Conservation (phyloP, 768 basidiomycete species). For the Mycena alexandri region DNA sequence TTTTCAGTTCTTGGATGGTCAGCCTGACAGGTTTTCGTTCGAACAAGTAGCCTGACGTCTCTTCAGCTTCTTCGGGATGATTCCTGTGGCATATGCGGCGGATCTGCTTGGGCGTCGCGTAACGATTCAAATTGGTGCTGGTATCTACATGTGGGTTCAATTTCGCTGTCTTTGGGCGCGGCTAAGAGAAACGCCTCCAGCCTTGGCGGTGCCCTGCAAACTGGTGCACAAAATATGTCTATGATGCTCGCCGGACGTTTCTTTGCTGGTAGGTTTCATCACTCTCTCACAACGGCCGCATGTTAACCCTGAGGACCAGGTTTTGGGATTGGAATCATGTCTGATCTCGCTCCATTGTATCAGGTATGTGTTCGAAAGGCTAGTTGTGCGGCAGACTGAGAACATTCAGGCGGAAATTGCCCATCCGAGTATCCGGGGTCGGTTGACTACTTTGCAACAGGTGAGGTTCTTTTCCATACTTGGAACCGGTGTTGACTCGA, state of each 20-base stretch:
- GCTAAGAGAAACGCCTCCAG: slow-evolving; percentile 37
- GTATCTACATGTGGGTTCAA: slow-evolving; percentile 52
- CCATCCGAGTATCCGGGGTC: slow-evolving; percentile 67
- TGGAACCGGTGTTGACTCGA: background rate
- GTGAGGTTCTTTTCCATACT: slow-evolving; percentile 28
- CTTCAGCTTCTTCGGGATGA: slow-evolving; percentile 57
- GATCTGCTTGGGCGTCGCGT: slow-evolving; percentile 54
- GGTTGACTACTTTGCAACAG: slow-evolving; percentile 66
- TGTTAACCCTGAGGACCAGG: slow-evolving; percentile 38
- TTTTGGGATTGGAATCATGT: slow-evolving; percentile 61
- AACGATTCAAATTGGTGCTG: slow-evolving; percentile 56
- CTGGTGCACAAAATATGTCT: slow-evolving; percentile 59
- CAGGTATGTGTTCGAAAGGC: slow-evolving; percentile 47
- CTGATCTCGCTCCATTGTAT: slow-evolving; percentile 65
- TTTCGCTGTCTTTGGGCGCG: background rate
- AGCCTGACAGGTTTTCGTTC: background rate
- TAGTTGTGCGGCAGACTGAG: background rate
- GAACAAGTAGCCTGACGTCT: background rate
- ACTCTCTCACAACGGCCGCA: background rate
- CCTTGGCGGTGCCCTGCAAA: slow-evolving; percentile 61
- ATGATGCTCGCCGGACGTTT: slow-evolving; percentile 65
- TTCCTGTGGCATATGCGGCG: slow-evolving; percentile 56
- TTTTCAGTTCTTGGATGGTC: slow-evolving; percentile 55
- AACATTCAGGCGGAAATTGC: slow-evolving; percentile 62
- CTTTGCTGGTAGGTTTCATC: slow-evolving; percentile 54